A percentile compares a stretch with the other conserved stretches of the same genome.
Conservation (phyloP, 2,329 filamentous ascomycete genomes). For the Westerdykella sp. region DNA sequence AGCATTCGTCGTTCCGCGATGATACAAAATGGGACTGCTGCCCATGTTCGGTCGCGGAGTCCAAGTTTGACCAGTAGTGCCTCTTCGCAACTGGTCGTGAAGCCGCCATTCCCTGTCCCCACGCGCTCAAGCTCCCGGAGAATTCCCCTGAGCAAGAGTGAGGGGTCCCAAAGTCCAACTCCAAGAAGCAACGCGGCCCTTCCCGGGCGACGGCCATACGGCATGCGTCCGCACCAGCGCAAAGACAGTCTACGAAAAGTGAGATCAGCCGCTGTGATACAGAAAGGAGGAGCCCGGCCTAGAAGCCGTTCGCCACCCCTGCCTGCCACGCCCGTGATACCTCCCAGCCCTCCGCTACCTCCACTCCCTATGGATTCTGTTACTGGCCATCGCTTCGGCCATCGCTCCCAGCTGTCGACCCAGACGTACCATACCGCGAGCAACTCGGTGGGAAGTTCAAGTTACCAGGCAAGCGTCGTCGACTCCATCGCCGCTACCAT, state of each 20-base stretch:
- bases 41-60: constrained; percentile 60
- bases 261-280: constrained; percentile 71
- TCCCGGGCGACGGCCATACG: constrained; percentile 37
- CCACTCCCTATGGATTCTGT: constrained; percentile 69
- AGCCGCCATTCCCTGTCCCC: constrained; percentile 87
- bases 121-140: constrained; percentile 80
- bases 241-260: constrained; percentile 69
- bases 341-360: constrained; percentile 65
- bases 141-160: constrained; percentile 61
- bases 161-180: constrained; percentile 73
- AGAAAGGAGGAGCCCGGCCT: constrained; percentile 39
- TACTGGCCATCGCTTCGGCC: constrained; percentile 36
- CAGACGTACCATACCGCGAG: constrained; percentile 53
- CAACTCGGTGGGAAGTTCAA: constrained; percentile 52
- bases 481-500: constrained; percentile 97
- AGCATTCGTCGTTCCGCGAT: constrained; percentile 72
- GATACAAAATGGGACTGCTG: constrained; percentile 71
- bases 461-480: constrained; percentile 73
- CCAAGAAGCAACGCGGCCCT: constrained; percentile 42
- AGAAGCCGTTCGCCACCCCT: constrained; percentile 53
- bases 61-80: constrained; percentile 56
- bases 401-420: constrained; percentile 56
- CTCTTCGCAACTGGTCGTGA: constrained; percentile 23
- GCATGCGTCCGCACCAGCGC: constrained; percentile 35
- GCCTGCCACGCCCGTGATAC: constrained; percentile 60